phyloP scores from a whole-genome alignment of 1,284 basidiomycete genomes.

The Sanghuangporus sanghuang region DNA sequence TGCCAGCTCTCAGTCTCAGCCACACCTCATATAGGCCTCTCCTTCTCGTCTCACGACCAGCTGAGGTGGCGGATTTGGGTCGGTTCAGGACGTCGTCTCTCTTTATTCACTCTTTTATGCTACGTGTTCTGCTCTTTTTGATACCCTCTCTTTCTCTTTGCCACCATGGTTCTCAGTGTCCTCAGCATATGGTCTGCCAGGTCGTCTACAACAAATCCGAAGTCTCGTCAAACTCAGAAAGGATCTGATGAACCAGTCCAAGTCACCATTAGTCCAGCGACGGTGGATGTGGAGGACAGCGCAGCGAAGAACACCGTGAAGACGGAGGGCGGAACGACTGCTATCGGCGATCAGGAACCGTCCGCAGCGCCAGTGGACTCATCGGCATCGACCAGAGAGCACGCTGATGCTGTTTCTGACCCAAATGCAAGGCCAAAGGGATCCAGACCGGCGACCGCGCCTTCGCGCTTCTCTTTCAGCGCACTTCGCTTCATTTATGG shows the following conservation, averaged over 20 bases:
- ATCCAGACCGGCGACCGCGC: background rate
- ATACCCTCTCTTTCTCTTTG: background rate
- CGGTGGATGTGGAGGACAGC: background rate
- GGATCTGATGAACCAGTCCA: background rate
- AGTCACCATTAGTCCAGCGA: background rate
- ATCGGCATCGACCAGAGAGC: background rate
- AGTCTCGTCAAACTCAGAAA: background rate
- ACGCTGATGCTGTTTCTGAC: background rate
- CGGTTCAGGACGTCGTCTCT: background rate
- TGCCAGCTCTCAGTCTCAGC: background rate
- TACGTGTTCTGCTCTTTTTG: no score
- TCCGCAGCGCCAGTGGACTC: background rate
- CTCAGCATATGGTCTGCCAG: slow-evolving; percentile 7
- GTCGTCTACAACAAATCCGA: background rate
- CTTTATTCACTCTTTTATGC: background rate
- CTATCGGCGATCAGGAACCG: background rate
- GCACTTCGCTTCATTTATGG: slow-evolving; percentile 32
- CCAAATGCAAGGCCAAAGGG: background rate
- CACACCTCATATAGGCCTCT: background rate
- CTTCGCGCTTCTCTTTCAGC: slow-evolving; percentile 32
- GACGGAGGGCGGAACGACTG: background rate
- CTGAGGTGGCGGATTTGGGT: background rate
- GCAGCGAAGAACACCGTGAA: slow-evolving; percentile 4
- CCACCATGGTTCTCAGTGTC: slow-evolving; percentile 10
- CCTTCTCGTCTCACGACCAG: background rate